Conservation (phyloP, 768 basidiomycete genomes). For the Lactifluus echinatus region DNA sequence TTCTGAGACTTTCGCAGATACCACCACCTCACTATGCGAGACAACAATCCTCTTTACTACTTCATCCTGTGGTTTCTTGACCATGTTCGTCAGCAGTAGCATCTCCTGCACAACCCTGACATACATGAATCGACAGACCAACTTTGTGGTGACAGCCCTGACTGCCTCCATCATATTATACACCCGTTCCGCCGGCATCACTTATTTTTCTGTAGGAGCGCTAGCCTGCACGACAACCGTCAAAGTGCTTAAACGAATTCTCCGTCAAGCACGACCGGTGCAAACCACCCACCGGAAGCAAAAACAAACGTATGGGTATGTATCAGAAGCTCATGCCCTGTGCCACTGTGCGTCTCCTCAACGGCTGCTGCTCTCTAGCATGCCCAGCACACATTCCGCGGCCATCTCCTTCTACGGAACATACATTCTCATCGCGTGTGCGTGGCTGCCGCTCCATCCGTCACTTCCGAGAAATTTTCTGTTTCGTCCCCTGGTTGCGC, state of each 20-base stretch:
- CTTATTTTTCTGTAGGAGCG: constrained; percentile 53
- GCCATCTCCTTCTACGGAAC: constrained; percentile 55
- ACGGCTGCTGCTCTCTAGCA: constrained; percentile 35
- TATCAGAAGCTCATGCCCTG: neutral
- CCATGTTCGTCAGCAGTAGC: constrained; percentile 8
- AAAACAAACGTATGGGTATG: constrained; percentile 64
- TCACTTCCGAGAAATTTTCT: constrained; percentile 35
- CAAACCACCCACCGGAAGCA: constrained; percentile 28
- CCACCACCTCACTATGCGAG: neutral
- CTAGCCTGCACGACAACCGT: constrained; percentile 47
- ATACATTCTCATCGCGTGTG: constrained; percentile 49
- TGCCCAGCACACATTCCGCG: constrained; percentile 80
- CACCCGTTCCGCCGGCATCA: constrained; percentile 53
- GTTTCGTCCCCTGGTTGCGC: constrained; percentile 36
- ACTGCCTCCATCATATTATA: constrained; percentile 45
- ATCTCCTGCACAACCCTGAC: constrained; percentile 6
- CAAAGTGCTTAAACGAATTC: constrained; percentile 49
- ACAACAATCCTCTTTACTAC: neutral
- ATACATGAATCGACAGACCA: constrained; percentile 37
- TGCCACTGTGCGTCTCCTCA: neutral
- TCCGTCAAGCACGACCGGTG: constrained; percentile 58
- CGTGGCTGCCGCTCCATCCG: constrained; percentile 50
- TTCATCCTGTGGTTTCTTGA: constrained; percentile 11
- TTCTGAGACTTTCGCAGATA: too few species aligned
- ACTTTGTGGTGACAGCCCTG: constrained; percentile 43